Evolutionary conservation across 345 rosid genomes (phyloP), one percentile per base, ranked within the genome.

Genomic region (Toxicodendron radicans): DNA sequence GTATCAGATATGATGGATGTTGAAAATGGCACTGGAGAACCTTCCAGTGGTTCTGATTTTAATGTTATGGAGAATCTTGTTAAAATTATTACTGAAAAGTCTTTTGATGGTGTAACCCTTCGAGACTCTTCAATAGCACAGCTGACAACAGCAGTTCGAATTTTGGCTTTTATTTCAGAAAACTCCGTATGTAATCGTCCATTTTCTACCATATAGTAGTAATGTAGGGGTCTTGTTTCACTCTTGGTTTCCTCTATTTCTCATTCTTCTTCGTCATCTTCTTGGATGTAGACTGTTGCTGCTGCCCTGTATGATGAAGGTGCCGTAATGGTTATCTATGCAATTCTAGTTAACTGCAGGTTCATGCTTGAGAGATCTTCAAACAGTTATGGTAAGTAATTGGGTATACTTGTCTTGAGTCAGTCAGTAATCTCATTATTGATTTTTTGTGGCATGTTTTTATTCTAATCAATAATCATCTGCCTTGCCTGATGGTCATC

Each of bases 301-400:
- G 87, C 94, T 80, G 83, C 87, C 70, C 81, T 95, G 65, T 95
- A 87, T 72, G 97, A 93, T 75, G 98, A 95, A 84, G 98, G 99
- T 73, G 93, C 98, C 51, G 67, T 89, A 58, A 84, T 91, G 75
- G 86, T 93, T 76, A 83, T 93, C 78, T 87, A 88, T 77, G 87
- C 93, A 61, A 84, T 95, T 83, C 76, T 95, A 76, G 85, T 95
- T 79, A 91, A 93, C 80, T 93, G 99, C 76, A 85, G 96, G 85
- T 90, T 85, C 81, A 93, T 95, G 98, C 92, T 92, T 75, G 99
- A 90, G 90, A 90, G 97, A 82, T 90, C 93, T 65, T 90, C 98
- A 8, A 95, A 90, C 80, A 95, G 81, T 80, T 93, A 87, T 67
- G 99, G 99, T 95, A 79, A 76, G 86, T 78, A 71, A 33, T 57